These are phyloP conservation scores for Luvunga scandens DNA, from an alignment of 345 rosid genomes.

Conservation along the genomic window DNA sequence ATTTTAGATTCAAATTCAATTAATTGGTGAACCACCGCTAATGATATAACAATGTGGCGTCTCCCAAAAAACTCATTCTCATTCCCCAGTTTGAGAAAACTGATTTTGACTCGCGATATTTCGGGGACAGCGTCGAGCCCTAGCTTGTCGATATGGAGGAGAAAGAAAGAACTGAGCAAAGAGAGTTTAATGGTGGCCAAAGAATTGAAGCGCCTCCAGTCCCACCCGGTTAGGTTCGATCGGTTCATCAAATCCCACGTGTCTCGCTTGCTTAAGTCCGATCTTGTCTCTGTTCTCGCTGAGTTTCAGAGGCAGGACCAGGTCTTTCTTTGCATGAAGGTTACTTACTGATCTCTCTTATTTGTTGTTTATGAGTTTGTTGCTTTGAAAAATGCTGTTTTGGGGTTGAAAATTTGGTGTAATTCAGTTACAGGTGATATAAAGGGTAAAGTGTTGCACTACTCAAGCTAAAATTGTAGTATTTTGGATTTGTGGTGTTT, in stretches of 20 bases:
- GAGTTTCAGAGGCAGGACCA: constrained; percentile 93
- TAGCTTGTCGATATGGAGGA: constrained; percentile 96
- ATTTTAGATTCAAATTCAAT: too few relatives aligned
- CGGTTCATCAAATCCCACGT: constrained; percentile 60
- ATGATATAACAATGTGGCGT: background rate
- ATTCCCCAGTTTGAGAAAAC: background rate
- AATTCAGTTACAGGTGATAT: background rate
- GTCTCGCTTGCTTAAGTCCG: constrained; percentile 88
- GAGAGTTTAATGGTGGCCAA: constrained; percentile 80
- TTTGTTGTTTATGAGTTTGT: background rate
- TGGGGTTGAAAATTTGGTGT: background rate
- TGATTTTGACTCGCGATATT: constrained; percentile 14
- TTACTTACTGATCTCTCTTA: constrained; percentile 5
- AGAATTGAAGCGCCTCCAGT: constrained; percentile 74
- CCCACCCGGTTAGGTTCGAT: constrained; percentile 54
- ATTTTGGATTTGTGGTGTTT: background rate
- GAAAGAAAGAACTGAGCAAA: constrained; percentile 87
- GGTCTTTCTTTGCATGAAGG: constrained; percentile 93
- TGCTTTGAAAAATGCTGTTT: background rate
- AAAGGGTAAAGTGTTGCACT: background rate
- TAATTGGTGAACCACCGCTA: too few relatives aligned
- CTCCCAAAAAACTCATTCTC: background rate
- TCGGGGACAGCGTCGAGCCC: constrained; percentile 63
- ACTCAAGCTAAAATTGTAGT: background rate
- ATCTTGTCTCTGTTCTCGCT: constrained; percentile 74